Conservation (phyloP, 768 basidiomycete genomes). For the Terana coerulea region DNA sequence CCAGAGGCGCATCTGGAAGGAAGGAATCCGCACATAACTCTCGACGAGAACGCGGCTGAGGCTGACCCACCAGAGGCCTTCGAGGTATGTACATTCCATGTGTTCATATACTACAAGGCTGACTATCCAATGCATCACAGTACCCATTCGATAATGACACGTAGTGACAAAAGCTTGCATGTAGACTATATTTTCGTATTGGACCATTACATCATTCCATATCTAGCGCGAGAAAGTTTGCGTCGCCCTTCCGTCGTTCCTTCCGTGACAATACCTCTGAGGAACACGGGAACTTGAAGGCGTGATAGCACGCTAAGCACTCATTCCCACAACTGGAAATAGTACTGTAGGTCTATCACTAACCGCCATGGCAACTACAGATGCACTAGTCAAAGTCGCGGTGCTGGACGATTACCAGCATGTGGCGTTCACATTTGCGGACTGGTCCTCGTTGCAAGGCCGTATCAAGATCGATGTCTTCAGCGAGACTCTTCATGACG, state of each 20-base stretch:
- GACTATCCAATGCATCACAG: conserved; percentile 33
- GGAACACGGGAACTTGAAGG: too few species aligned
- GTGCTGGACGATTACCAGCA: conserved; percentile 63
- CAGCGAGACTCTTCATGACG: conserved; percentile 48
- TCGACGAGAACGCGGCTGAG: conserved; percentile 71
- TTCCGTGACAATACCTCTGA: too few species aligned
- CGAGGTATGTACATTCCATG: conserved; percentile 53
- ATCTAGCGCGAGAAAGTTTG: too few species aligned
- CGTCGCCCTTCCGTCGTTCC: too few species aligned
- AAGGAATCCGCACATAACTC: conserved; percentile 46
- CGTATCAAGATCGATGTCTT: conserved; percentile 42
- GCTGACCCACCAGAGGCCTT: conserved; percentile 73
- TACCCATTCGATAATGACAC: conserved; percentile 74
- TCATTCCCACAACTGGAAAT: too few species aligned
- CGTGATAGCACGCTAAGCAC: too few species aligned
- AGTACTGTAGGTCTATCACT: too few species aligned
- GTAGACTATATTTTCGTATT: conserved; percentile 4
- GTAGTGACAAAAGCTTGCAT: conserved; percentile 20
- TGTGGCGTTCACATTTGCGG: conserved; percentile 46
- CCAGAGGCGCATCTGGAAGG: conserved; percentile 3
- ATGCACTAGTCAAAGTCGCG: conserved; percentile 29
- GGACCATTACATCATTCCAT: conserved; percentile 3
- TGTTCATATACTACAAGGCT: conserved; percentile 19
- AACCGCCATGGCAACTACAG: conserved; percentile 7
- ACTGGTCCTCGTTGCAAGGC: conserved; percentile 47